Percentiles rank a stretch among this genome's conserved stretches.
phyloP scores from a whole-genome alignment of 2,329 filamentous ascomycete species.

The Fusarium duplospermum region DNA sequence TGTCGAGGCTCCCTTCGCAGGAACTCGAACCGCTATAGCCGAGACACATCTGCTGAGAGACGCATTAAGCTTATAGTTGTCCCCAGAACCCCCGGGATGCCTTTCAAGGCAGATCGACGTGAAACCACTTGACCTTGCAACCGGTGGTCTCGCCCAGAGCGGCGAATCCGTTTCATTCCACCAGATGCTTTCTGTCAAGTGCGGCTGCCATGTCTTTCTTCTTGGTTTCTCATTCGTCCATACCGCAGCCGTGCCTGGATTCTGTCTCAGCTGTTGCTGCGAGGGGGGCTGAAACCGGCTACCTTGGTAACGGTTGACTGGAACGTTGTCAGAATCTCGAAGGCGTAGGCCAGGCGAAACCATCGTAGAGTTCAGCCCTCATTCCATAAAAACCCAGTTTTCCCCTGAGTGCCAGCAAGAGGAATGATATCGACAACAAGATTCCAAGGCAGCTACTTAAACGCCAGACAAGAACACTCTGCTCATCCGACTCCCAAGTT shows the following conservation, averaged over 20 bases:
- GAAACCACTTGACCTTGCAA: neutral
- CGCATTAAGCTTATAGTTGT: neutral
- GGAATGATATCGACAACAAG: conserved; percentile 3
- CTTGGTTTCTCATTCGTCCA: neutral
- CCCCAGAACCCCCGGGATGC: neutral
- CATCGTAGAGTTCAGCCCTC: neutral
- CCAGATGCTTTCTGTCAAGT: neutral
- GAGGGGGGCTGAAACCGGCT: conserved; percentile 4
- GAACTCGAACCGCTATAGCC: neutral
- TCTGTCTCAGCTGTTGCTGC: neutral
- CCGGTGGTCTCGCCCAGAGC: neutral
- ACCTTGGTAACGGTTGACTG: neutral
- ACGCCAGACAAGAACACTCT: conserved; percentile 19
- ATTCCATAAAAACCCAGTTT: conserved; percentile 7
- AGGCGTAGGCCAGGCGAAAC: neutral
- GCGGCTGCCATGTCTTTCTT: neutral
- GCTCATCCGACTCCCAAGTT: neutral
- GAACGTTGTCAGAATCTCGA: conserved; percentile 5
- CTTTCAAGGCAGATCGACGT: neutral
- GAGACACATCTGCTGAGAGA: neutral
- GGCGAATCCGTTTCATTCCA: neutral
- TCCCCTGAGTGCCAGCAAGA: neutral
- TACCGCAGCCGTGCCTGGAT: neutral
- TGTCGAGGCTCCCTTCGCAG: neutral
- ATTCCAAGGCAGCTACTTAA: neutral